phyloP scores from a whole-genome alignment of 305 asterid species.

The Rubia tinctorum region DNA sequence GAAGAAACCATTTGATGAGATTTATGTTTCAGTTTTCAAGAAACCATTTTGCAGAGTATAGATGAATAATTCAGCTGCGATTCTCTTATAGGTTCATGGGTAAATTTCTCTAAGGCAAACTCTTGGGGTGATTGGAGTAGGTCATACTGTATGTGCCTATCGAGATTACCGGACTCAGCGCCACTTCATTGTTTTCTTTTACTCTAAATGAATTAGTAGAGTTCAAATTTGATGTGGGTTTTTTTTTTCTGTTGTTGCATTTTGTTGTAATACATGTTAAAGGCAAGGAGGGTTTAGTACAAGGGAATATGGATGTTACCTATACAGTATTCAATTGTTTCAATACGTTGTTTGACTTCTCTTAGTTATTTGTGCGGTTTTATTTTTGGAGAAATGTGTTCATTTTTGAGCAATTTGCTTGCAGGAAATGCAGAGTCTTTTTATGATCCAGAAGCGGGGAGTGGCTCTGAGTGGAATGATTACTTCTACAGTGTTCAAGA shows the following conservation, averaged over 20 bases:
- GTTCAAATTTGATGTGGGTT: not conserved
- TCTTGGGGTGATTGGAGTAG: no score
- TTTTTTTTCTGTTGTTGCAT: not conserved
- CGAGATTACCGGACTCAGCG: no score
- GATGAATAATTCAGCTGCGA: no score
- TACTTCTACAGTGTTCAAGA: constrained; percentile 85
- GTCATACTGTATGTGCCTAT: no score
- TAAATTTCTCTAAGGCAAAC: no score
- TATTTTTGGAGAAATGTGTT: not conserved
- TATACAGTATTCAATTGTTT: not conserved
- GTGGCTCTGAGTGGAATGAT: constrained; percentile 74
- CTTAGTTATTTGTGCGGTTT: not conserved
- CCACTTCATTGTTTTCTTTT: not conserved
- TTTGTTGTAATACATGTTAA: not conserved
- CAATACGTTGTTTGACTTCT: not conserved
- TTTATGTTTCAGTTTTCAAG: no score
- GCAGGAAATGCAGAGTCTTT: constrained; percentile 75
- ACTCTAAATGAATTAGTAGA: not conserved
- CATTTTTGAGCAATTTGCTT: not conserved
- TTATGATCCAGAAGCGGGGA: constrained; percentile 63
- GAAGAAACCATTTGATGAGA: no score
- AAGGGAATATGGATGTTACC: not conserved
- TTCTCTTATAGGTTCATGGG: no score
- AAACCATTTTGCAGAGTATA: no score
- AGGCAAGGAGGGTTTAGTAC: not conserved